These are phyloP conservation scores for Curvularia hawaiiensis DNA, from an alignment of 2,329 filamentous ascomycete species.

Conservation along the genomic window DNA sequence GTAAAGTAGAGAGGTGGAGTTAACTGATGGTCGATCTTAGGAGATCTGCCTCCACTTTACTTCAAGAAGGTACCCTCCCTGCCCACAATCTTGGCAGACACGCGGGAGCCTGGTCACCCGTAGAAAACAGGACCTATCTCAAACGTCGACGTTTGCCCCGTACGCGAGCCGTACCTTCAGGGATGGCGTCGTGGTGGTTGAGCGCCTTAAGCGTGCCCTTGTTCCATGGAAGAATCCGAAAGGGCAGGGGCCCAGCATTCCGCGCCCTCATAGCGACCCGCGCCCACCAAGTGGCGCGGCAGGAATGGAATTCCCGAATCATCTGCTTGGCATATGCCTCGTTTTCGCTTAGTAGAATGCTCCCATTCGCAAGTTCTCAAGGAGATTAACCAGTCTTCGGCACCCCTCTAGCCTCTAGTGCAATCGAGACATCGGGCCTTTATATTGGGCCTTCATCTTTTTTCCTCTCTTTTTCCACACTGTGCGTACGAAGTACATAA, in stretches of 20 bases:
- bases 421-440: conserved; percentile 7
- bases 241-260: neutral
- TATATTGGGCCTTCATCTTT: neutral
- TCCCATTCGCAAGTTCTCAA: neutral
- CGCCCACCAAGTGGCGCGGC: neutral
- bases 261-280: neutral
- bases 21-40: conserved; percentile 6
- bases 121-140: conserved; percentile 1
- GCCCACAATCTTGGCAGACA: neutral
- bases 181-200: neutral
- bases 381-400: neutral
- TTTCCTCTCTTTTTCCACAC: neutral
- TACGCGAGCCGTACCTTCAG: conserved; percentile 7
- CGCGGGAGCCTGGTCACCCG: conserved; percentile 1
- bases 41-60: conserved; percentile 10
- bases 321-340: neutral
- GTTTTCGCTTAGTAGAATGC: neutral
- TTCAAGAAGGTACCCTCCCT: conserved; percentile 5
- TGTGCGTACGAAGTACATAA: neutral
- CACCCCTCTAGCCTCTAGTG: neutral
- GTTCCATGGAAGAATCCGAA: neutral
- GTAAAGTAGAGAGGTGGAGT: conserved; percentile 8
- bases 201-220: neutral
- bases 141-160: conserved; percentile 1
- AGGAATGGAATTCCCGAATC: neutral